These are phyloP conservation scores for Kwoniella europaea DNA, from an alignment of 768 basidiomycete species.

Conservation along the genomic window DNA sequence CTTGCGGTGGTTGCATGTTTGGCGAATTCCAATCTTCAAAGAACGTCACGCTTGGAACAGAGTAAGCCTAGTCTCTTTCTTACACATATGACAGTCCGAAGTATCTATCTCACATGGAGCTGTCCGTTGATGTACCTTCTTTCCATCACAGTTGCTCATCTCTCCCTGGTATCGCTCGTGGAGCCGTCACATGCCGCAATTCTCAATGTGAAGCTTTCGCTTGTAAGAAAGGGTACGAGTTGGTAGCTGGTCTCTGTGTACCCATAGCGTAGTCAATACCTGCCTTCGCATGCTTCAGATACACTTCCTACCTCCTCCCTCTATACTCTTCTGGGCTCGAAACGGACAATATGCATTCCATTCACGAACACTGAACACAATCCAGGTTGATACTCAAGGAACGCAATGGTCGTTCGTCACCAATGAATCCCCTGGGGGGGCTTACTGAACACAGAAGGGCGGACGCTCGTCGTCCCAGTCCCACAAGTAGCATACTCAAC, in stretches of 20 bases:
- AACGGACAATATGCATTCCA: no score
- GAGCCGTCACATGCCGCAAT: slow-evolving; percentile 24
- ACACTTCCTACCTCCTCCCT: not conserved
- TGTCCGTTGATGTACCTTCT: not conserved
- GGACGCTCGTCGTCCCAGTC: no score
- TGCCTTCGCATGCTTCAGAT: not conserved
- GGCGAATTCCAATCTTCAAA: slow-evolving; percentile 7
- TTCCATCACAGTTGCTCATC: slow-evolving; percentile 20
- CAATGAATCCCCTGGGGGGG: no score
- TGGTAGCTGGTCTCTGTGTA: slow-evolving; percentile 20
- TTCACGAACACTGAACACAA: no score
- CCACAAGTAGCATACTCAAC: no score
- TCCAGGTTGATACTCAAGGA: no score
- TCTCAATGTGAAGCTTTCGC: slow-evolving; percentile 24
- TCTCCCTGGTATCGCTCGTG: slow-evolving; percentile 19
- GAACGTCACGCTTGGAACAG: slow-evolving; percentile 12
- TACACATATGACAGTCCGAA: not conserved
- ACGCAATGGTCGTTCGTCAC: no score
- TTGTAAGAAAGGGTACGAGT: slow-evolving; percentile 28
- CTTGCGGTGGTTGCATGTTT: slow-evolving; percentile 24
- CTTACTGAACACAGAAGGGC: no score
- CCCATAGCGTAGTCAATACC: slow-evolving; percentile 11
- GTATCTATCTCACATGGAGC: no score
- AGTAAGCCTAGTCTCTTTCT: slow-evolving; percentile 8
- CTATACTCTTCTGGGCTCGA: no score